These are phyloP conservation scores for Nitzschia palea DNA, from an alignment of 108 stramenopile species.

Conservation along the genomic window DNA sequence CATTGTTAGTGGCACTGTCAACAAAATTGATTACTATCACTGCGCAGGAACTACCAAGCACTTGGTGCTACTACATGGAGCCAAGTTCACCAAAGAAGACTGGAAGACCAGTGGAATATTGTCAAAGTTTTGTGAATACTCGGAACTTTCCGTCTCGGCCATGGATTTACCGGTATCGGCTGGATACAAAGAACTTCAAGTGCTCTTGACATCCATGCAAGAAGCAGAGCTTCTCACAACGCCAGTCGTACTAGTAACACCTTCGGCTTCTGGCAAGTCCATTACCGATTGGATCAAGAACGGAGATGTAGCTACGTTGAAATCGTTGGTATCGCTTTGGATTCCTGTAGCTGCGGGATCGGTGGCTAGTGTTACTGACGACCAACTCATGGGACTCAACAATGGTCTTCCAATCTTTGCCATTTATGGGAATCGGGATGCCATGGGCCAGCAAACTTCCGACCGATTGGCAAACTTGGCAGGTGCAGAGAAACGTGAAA, in stretches of 20 bases:
- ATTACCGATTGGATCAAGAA: slow-evolving; percentile 46
- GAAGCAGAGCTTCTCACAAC: slow-evolving; percentile 20
- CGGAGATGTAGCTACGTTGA: slow-evolving; percentile 20
- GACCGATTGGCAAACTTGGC: slow-evolving; percentile 36
- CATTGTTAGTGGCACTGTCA: not conserved
- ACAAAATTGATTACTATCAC: slow-evolving; percentile 10
- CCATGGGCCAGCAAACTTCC: slow-evolving; percentile 43
- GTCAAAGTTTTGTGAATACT: slow-evolving; percentile 39
- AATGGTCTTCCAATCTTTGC: slow-evolving; percentile 36
- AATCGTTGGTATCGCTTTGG: slow-evolving; percentile 47
- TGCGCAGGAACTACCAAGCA: not conserved
- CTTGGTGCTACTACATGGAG: slow-evolving; percentile 71
- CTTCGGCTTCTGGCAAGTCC: slow-evolving; percentile 74
- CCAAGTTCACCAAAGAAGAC: slow-evolving; percentile 75
- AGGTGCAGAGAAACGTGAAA: slow-evolving; percentile 50
- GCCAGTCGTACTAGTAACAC: slow-evolving; percentile 60
- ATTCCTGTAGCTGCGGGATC: slow-evolving; percentile 69
- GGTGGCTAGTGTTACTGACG: slow-evolving; percentile 11
- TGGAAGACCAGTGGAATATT: slow-evolving; percentile 73
- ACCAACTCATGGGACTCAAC: not conserved
- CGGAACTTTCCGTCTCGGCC: slow-evolving; percentile 44
- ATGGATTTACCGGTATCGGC: slow-evolving; percentile 63
- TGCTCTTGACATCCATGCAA: slow-evolving; percentile 36
- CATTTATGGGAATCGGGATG: slow-evolving; percentile 65
- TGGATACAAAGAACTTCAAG: slow-evolving; percentile 34